phyloP scores from a whole-genome alignment of 306 rosid species.

The Luffa aegyptiaca region DNA sequence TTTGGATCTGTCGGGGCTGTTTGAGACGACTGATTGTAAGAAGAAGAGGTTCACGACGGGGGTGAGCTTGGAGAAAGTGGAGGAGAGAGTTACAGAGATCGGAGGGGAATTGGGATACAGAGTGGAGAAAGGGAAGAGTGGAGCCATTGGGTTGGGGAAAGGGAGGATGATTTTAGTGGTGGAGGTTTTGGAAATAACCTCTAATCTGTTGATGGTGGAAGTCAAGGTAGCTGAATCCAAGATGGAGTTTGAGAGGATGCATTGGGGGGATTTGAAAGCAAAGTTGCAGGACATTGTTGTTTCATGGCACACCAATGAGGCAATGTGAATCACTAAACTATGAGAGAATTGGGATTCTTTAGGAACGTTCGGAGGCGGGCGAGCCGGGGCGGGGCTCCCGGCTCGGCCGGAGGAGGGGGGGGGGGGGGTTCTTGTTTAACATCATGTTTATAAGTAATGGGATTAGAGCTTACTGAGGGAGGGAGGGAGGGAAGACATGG shows the following conservation, averaged over 20 bases:
- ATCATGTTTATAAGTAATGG: neutral
- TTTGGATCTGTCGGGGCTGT: slow-evolving; percentile 60
- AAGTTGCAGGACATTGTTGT: slow-evolving; percentile 43
- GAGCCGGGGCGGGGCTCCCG: neutral
- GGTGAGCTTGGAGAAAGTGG: slow-evolving; percentile 25
- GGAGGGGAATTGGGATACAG: slow-evolving; percentile 48
- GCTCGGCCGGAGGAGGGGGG: neutral
- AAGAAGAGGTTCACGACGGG: slow-evolving; percentile 47
- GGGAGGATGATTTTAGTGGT: slow-evolving; percentile 44
- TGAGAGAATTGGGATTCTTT: neutral
- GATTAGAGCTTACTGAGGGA: neutral
- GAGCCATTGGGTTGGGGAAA: slow-evolving; percentile 57
- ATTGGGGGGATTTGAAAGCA: slow-evolving; percentile 41
- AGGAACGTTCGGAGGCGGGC: neutral
- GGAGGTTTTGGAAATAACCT: slow-evolving; percentile 41
- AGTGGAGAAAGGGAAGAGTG: slow-evolving; percentile 50
- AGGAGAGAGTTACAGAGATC: slow-evolving; percentile 47
- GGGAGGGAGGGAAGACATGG: neutral
- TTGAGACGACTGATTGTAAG: slow-evolving; percentile 25
- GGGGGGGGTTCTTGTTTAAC: neutral
- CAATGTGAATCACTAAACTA: neutral
- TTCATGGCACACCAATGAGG: slow-evolving; percentile 36
- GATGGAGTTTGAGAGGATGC: slow-evolving; percentile 40
- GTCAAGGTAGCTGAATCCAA: slow-evolving; percentile 50
- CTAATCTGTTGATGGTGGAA: slow-evolving; percentile 36